Evolutionary conservation across 192 early-diverging fungal genomes (phyloP).

Genomic region (Backusella macrospora): DNA sequence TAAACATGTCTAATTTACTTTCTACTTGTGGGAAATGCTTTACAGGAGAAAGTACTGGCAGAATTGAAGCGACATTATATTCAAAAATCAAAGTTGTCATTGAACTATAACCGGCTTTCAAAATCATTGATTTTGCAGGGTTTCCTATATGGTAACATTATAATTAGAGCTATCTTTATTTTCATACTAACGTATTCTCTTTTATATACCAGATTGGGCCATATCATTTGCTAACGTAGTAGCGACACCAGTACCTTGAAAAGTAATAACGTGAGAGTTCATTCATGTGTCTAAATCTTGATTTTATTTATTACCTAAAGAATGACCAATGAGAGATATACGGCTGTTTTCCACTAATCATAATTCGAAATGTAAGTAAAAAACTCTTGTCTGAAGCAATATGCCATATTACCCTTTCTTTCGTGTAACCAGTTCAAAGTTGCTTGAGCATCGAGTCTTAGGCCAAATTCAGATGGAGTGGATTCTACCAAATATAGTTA

Average conservation of each 20-base stretch:
- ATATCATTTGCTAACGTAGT: constrained; percentile 38
- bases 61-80: constrained; percentile 29
- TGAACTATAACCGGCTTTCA: constrained; percentile 43
- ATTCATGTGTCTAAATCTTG: background rate
- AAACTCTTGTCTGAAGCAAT: background rate
- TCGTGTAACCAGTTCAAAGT: constrained; percentile 29
- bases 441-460: constrained; percentile 34
- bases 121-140: constrained; percentile 36
- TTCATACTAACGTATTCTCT: background rate
- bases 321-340: constrained; percentile 40
- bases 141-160: constrained; percentile 1
- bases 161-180: background rate
- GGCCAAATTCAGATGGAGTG: constrained; percentile 37
- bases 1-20: constrained; percentile 15
- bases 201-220: constrained; percentile 23
- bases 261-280: background rate
- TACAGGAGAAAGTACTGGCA: constrained; percentile 38
- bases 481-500: constrained; percentile 17
- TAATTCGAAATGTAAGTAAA: background rate
- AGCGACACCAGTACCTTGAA: constrained; percentile 38
- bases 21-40: constrained; percentile 26
- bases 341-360: constrained; percentile 24
- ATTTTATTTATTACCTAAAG: constrained; percentile 27
- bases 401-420: constrained; percentile 24
- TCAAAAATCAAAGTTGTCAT: constrained; percentile 40